Conservation (phyloP, 805 yeast genomes). For the Saturnispora halmiae region DNA sequence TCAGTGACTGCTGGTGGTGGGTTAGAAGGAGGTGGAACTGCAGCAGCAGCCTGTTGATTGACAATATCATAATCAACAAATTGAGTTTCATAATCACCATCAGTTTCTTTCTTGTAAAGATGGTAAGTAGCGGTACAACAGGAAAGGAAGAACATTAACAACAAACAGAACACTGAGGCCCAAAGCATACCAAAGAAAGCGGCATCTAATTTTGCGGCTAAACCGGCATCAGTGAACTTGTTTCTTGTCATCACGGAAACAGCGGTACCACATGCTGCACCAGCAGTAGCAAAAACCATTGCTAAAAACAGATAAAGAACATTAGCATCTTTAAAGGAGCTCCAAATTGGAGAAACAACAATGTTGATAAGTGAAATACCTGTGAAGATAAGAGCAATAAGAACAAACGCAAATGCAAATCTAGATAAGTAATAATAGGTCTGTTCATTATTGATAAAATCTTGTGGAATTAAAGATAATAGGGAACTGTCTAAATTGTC, state of each 20-base stretch:
- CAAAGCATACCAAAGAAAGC: slow-evolving; percentile 55
- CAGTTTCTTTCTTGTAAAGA: slow-evolving; percentile 44
- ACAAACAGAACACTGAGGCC: slow-evolving; percentile 53
- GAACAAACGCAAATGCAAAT: slow-evolving; percentile 53
- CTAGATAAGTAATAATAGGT: slow-evolving; percentile 56
- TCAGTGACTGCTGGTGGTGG: slow-evolving; percentile 3
- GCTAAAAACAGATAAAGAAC: slow-evolving; percentile 45
- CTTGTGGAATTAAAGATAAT: slow-evolving; percentile 37
- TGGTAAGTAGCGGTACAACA: slow-evolving; percentile 42
- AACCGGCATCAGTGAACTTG: slow-evolving; percentile 46
- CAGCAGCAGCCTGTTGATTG: slow-evolving; percentile 2
- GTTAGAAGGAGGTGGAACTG: slow-evolving; percentile 21
- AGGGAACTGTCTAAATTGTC: slow-evolving; percentile 56
- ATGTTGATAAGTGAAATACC: slow-evolving; percentile 53
- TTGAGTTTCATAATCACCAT: slow-evolving; percentile 9
- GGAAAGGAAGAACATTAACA: slow-evolving; percentile 42
- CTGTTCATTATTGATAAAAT: slow-evolving; percentile 46
- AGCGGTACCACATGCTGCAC: slow-evolving; percentile 67
- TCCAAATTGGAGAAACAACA: slow-evolving; percentile 48
- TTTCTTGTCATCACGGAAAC: slow-evolving; percentile 65
- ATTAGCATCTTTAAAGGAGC: slow-evolving; percentile 44
- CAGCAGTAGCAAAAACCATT: slow-evolving; percentile 47
- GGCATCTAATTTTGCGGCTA: slow-evolving; percentile 44
- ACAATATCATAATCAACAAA: background rate
- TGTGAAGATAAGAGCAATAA: slow-evolving; percentile 51